Evolutionary conservation across 2,329 filamentous ascomycete genomes (phyloP).

Genomic region (Verticillium longisporum): DNA sequence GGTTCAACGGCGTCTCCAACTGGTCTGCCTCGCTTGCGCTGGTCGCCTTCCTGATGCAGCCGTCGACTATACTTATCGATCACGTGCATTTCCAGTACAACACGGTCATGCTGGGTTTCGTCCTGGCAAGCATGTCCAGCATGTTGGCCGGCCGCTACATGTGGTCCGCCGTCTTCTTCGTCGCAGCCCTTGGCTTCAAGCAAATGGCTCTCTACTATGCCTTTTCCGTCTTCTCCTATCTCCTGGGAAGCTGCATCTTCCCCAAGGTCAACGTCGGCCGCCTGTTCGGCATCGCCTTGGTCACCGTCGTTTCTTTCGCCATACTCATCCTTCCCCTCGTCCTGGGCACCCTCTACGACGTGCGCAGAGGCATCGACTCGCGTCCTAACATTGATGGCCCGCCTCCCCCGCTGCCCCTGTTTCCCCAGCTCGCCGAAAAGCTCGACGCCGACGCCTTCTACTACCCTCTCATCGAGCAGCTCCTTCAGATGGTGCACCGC

Average conservation of each 20-base stretch:
- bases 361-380: constrained; percentile 54
- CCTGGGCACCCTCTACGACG: constrained; percentile 63
- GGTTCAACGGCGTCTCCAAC: constrained; percentile 66
- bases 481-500: constrained; percentile 81
- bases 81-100: constrained; percentile 98
- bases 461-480: constrained; percentile 69
- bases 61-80: constrained; percentile 82
- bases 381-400: constrained; percentile 50
- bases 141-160: constrained; percentile 78
- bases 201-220: constrained; percentile 99
- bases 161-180: constrained; percentile 92
- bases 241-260: constrained; percentile 79
- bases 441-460: constrained; percentile 61
- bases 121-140: constrained; percentile 80
- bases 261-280: constrained; percentile 62
- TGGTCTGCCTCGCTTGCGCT: constrained; percentile 84
- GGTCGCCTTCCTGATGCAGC: constrained; percentile 87
- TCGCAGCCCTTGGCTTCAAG: constrained; percentile 91
- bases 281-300: constrained; percentile 66
- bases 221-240: constrained; percentile 83
- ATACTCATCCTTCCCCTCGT: constrained; percentile 71
- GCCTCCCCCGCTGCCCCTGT: constrained; percentile 56
- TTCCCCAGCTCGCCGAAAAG: constrained; percentile 48
- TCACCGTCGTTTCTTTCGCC: constrained; percentile 67
- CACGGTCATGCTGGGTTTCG: constrained; percentile 92